Conservation (phyloP, 2,329 filamentous ascomycete species). For the Davidsoniella neocaledoniae region DNA sequence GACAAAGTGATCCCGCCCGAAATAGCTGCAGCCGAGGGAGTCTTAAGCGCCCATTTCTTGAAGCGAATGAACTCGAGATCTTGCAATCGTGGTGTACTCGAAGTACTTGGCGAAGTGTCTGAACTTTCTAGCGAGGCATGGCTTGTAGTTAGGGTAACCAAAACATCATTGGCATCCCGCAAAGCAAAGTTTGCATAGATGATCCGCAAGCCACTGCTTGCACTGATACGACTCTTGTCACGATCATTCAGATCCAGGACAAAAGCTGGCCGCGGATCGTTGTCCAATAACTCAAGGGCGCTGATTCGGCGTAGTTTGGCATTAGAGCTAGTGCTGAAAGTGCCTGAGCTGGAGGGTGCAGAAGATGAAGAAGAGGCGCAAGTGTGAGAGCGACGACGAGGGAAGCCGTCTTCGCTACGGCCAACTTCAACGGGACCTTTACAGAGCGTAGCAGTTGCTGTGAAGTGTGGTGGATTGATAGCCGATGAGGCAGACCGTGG, state of each 20-base stretch:
- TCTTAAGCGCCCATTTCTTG: not conserved
- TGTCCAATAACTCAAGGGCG: constrained; percentile 55
- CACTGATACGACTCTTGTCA: constrained; percentile 6
- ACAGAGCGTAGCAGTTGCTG: no score
- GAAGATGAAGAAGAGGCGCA: not conserved
- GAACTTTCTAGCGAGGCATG: not conserved
- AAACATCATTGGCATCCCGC: constrained; percentile 33
- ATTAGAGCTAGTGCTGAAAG: not conserved
- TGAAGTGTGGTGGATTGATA: no score
- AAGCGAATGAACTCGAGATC: not conserved
- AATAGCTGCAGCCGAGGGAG: not conserved
- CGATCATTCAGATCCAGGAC: constrained; percentile 49
- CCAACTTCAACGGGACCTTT: not conserved
- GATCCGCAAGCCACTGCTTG: constrained; percentile 41
- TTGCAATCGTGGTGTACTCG: no score
- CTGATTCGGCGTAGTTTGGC: constrained; percentile 41
- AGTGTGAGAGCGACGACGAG: not conserved
- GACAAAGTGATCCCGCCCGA: no score
- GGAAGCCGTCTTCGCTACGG: not conserved
- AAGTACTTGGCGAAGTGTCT: no score
- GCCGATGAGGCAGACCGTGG: no score
- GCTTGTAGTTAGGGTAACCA: constrained; percentile 25
- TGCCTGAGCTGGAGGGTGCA: not conserved
- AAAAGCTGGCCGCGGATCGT: constrained; percentile 62
- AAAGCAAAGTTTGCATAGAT: constrained; percentile 54